Base-by-base conservation (phyloP, 805 yeast genomes). In the Zygoascus bituminiphila region DNA sequence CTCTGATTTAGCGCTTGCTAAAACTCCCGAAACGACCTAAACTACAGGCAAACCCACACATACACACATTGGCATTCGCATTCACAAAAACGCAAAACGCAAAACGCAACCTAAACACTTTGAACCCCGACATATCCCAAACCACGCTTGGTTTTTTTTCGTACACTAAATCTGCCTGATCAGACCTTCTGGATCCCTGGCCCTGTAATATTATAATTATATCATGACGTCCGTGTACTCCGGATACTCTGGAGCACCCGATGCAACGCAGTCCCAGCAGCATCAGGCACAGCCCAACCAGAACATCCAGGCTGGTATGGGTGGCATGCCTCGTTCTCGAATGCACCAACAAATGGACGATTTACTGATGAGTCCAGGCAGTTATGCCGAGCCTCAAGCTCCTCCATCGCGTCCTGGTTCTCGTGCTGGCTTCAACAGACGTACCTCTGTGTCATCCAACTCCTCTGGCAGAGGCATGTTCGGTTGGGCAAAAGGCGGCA, bases 291-390 rank as follows among this genome's bases (percentile, higher is more conserved):
- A 19, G 39, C 39, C 39, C 39, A 12, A 8, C 17, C 39, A 29
- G n/a, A 29, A 29, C 9, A 12, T 5, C 33, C 10, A 12, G 39
- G 15, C 29, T 25, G 53, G 52, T n/a, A 52, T 55, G 10, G 59
- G 59, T 19, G 60, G 60, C 26, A 57, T 56, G 59, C 61, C 61
- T 21, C 48, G 49, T 41, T 52, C 59, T 9, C 42, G 55, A 29
- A 49, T 44, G 37, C 55, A 56, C 44, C 56, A 54, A 36, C 56
- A 50, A 25, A 39, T 54, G 23, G 57, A 53, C 24, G 55, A 51
- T 15, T 43, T 51, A 47, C 45, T 45, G 44, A 49, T 41, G 40
- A 42, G 25, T 9, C 33, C 33, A 12, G 45, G 36, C 45, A 42
- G 37, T n/a, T 38, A 23, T 25, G 21, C 15, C 36, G 43, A n/a